phyloP scores from a whole-genome alignment of 352 stramenopile species.

The Globisporangium canariense region DNA sequence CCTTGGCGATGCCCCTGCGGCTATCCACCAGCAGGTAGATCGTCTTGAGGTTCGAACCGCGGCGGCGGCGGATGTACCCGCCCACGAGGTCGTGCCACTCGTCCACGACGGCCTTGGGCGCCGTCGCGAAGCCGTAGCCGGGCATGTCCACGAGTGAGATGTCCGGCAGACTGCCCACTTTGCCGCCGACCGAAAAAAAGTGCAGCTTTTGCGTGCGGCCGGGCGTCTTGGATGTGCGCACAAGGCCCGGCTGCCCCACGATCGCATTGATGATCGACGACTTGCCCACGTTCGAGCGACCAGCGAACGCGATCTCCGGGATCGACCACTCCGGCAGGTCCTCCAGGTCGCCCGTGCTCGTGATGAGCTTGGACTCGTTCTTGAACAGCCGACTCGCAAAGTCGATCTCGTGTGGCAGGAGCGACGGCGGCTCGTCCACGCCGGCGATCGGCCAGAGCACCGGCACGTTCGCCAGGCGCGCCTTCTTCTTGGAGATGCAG shows the following conservation, averaged over 20 bases:
- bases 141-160: slow-evolving; percentile 83
- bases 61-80: slow-evolving; percentile 67
- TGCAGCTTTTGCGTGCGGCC: slow-evolving; percentile 78
- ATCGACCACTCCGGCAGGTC: slow-evolving; percentile 69
- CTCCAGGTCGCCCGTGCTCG: slow-evolving; percentile 43
- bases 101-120: slow-evolving; percentile 68
- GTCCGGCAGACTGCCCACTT: slow-evolving; percentile 61
- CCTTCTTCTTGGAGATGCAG: slow-evolving; percentile 52
- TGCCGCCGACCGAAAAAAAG: slow-evolving; percentile 81
- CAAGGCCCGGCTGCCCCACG: slow-evolving; percentile 54
- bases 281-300: slow-evolving; percentile 88
- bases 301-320: slow-evolving; percentile 82
- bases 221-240: slow-evolving; percentile 84
- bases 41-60: slow-evolving; percentile 69
- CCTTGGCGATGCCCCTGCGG: slow-evolving; percentile 63
- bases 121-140: slow-evolving; percentile 82
- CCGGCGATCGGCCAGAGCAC: slow-evolving; percentile 57
- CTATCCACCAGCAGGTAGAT: slow-evolving; percentile 79
- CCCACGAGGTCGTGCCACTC: slow-evolving; percentile 78
- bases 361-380: slow-evolving; percentile 57
- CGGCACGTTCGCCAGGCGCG: slow-evolving; percentile 38
- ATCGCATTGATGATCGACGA: slow-evolving; percentile 88
- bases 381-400: slow-evolving; percentile 61
- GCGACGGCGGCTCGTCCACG: slow-evolving; percentile 42
- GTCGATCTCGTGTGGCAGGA: slow-evolving; percentile 64